Conservation (phyloP, 257 asterid species). For the Paraleonurus japonicus region DNA sequence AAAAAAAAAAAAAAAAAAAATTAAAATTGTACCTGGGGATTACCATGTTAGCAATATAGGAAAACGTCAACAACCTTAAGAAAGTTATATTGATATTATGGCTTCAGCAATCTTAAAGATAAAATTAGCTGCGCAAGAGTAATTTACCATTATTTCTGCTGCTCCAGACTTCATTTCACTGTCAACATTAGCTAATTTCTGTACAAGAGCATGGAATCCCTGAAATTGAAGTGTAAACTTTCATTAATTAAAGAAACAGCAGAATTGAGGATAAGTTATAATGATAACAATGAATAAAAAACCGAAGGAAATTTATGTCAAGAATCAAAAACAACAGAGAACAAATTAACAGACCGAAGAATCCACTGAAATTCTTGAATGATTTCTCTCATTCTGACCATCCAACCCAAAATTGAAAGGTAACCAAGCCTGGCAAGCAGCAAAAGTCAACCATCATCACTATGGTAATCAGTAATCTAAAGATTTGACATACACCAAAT, state of each 20-base stretch:
- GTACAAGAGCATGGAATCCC: conserved; percentile 72
- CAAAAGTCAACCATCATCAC: background rate
- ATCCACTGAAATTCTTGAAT: conserved; percentile 47
- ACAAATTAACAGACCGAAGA: conserved; percentile 47
- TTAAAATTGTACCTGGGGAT: background rate
- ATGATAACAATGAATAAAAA: conserved; percentile 1
- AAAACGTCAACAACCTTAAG: background rate
- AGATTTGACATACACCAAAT: background rate
- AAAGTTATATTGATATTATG: background rate
- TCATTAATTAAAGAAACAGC: conserved; percentile 17
- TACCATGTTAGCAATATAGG: background rate
- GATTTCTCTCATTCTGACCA: conserved; percentile 38
- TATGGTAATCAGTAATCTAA: conserved; percentile 9
- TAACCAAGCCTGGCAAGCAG: conserved; percentile 70
- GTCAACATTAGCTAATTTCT: conserved; percentile 46
- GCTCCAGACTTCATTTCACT: conserved; percentile 36
- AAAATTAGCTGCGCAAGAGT: background rate
- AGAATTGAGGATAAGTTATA: conserved; percentile 8
- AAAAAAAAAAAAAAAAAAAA: no score
- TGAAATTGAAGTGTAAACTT: conserved; percentile 35
- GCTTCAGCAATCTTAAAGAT: background rate
- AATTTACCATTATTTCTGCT: conserved; percentile 45
- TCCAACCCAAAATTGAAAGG: conserved; percentile 66
- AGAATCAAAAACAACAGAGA: conserved; percentile 4
- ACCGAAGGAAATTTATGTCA: conserved; percentile 9